Base-by-base conservation (phyloP, 2,329 filamentous ascomycete species). In the Botrytis fabae region DNA sequence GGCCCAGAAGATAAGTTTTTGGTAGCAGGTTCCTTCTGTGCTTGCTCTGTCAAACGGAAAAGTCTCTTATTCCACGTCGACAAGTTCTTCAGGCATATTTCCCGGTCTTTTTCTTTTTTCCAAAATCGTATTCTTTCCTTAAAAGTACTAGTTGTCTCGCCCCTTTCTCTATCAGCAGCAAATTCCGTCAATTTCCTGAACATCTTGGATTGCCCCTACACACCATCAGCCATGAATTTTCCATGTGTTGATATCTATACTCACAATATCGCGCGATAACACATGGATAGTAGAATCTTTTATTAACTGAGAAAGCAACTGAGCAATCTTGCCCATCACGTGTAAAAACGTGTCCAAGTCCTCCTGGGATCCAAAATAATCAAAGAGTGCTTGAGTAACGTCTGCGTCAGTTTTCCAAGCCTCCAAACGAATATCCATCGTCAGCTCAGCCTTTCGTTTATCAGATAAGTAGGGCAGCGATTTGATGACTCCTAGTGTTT, bases 281-380 rank as follows among this genome's bases (percentile, higher is more conserved):
- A 66, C 32, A 66, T 54, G 64, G 28, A 66, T 54, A 28, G 64
- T 66, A 54, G 64, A 32, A 25, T 66, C 64, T 28, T 66, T 66
- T n/a, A 66, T 66, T 5, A 66, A 40, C 22, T 66, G 64, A 14
- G 64, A 66, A 40, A 66, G 46, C 32, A 66, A 54, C 46, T 66
- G 64, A 20, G 64, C 46, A 40, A 66, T 66, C 22, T 66, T 66
- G n/a, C 44, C 64, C 64, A 66, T 66, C 25, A 66, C 64, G 35
- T 66, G 46, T 35, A 66, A 40, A 10, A 66, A 66, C n/a, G 64
- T 1, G 28, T 63, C n/a, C 14, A 63, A 28, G 20, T 63, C n/a
- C 4, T 68, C 35, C 46, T 68, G 51, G 14, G 64, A 68, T 42
- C 35, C 64, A 40, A 68, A 54, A 32, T 68, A 54, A 10, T 54